Evolutionary conservation across 805 yeast species (phyloP), one percentile per base, ranked within the genome.

Genomic region (Myxozyma vanderwaltii): DNA sequence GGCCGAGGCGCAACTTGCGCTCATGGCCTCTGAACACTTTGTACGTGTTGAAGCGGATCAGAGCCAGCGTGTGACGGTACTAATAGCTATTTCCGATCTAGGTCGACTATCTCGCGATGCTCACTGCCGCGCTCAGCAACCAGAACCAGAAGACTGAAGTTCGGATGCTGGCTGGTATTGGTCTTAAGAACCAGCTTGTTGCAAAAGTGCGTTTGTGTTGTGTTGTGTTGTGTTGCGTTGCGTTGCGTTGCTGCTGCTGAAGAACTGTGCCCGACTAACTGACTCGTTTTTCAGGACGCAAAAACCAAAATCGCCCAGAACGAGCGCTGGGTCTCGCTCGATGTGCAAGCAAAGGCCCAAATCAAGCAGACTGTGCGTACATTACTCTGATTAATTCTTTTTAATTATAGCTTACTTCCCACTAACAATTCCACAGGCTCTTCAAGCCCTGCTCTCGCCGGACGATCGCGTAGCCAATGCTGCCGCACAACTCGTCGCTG

Each of bases 401-500:
- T 23, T 26, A 36, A 10, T 19, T 17, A 6, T n/a, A 13, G n/a
- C n/a, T 13, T 12, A 7, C 1, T 39, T 13, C 21, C 27, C 13
- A 26, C 15, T 12, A 2, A 15, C 26, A n/a, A n/a, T 10, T n/a
- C 10, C 19, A 12, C n/a, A 63, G 67, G 81, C 90, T 0, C 73
- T 92, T 51, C 75, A 76, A 45, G 82, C 91, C 2, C 81, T 94
- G 56, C 72, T 86, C 56, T 79, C 88, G 17, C 71, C 76, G n/a
- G 83, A 84, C 68, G 88, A 83, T 64, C 82, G 89, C 69, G 96
- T 92, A 56, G 94, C 96, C 33, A 84, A 85, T 58, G 81, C 96
- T 29, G 86, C 92, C 26, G 96, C 99, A 24, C 97, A 92, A 77
- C 79, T 92, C 65, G 92, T 94, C 52, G 96, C 98, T 35, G 96